Conservation (phyloP, 2,329 filamentous ascomycete species). For the Apiospora arundinis region DNA sequence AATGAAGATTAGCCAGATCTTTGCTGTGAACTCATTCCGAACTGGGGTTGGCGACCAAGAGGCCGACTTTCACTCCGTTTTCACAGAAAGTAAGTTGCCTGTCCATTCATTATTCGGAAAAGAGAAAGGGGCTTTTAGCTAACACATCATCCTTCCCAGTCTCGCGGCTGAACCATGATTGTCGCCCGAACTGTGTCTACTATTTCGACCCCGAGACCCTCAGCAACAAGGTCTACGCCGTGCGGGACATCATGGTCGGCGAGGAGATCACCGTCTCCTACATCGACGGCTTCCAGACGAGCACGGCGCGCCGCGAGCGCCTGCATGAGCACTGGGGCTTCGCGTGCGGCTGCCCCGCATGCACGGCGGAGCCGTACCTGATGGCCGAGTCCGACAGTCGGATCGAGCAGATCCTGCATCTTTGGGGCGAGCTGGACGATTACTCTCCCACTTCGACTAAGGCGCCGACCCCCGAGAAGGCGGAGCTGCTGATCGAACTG, state of each 20-base stretch:
- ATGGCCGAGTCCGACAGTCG: slow-evolving; percentile 43
- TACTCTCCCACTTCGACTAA: slow-evolving; percentile 38
- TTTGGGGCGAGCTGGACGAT: slow-evolving; percentile 43
- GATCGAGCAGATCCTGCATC: slow-evolving; percentile 38
- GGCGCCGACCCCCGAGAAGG: slow-evolving; percentile 37
- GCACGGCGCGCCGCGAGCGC: slow-evolving; percentile 36
- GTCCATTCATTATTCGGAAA: not conserved
- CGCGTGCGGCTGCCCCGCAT: slow-evolving; percentile 45
- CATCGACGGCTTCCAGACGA: slow-evolving; percentile 45
- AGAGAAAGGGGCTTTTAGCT: not conserved
- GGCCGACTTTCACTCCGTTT: slow-evolving; percentile 39
- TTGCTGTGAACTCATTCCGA: slow-evolving; percentile 41
- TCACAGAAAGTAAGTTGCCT: slow-evolving; percentile 38
- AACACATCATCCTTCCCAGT: slow-evolving; percentile 30
- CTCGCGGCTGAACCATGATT: slow-evolving; percentile 50
- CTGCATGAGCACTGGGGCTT: slow-evolving; percentile 47
- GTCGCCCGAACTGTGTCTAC: slow-evolving; percentile 48
- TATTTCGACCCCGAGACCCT: slow-evolving; percentile 45
- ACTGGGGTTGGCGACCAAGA: slow-evolving; percentile 33
- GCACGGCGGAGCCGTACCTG: slow-evolving; percentile 36
- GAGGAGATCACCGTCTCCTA: slow-evolving; percentile 51
- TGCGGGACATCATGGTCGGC: slow-evolving; percentile 44
- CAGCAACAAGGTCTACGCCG: slow-evolving; percentile 45
- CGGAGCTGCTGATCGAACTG: slow-evolving; percentile 44
- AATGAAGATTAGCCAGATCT: slow-evolving; percentile 38